Evolutionary conservation across 352 stramenopile genomes (phyloP).

Genomic region (Plasmopara muralis): DNA sequence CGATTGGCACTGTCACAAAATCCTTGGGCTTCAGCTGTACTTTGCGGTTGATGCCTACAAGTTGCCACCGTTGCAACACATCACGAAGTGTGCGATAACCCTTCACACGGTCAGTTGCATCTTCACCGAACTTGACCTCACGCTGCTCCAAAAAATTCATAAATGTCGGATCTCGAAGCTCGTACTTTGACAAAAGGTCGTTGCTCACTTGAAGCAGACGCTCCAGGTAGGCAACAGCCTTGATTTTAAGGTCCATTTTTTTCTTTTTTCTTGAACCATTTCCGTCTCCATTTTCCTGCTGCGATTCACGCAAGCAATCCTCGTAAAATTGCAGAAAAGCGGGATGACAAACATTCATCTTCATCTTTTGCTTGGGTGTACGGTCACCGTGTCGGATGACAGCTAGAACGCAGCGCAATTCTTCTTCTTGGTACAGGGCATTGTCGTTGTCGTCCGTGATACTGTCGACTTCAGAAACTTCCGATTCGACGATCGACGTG

Average conservation of each 20-base stretch:
- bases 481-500: constrained; percentile 25
- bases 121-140: constrained; percentile 47
- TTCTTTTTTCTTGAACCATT: constrained; percentile 38
- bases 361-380: constrained; percentile 99
- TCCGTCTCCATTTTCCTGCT: constrained; percentile 23
- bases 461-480: constrained; percentile 24
- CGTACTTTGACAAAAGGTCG: constrained; percentile 59
- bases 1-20: constrained; percentile 23
- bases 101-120: constrained; percentile 70
- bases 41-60: constrained; percentile 97
- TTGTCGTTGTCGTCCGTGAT: constrained; percentile 21
- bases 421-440: constrained; percentile 82
- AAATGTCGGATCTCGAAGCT: constrained; percentile 52
- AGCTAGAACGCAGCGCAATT: constrained; percentile 97
- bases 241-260: constrained; percentile 84
- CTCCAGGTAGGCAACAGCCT: constrained; percentile 74
- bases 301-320: constrained; percentile 32
- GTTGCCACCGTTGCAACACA: constrained; percentile 95
- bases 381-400: constrained; percentile 99
- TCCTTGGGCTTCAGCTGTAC: constrained; percentile 91
- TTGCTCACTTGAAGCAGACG: constrained; percentile 73
- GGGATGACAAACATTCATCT: constrained; percentile 90
- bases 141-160: constrained; percentile 60
- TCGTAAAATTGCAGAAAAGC: constrained; percentile 86
- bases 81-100: constrained; percentile 87